Evolutionary conservation across 2,329 filamentous ascomycete species (phyloP), one percentile per base, ranked within the genome.

Genomic region (Aspergillus terreus): DNA sequence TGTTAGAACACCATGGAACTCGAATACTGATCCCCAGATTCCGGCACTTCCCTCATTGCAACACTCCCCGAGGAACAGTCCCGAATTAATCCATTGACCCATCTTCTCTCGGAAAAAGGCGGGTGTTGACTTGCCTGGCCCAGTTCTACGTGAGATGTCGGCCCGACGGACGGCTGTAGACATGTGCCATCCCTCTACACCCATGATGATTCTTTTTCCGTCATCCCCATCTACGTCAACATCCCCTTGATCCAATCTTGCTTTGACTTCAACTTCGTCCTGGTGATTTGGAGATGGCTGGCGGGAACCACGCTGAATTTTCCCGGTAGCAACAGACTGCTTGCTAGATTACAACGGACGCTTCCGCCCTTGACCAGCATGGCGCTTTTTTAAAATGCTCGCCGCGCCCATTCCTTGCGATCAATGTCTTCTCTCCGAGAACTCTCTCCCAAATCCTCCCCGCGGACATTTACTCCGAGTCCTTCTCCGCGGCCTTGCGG

Each of bases 401-500:
- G 47, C 50, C 41, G 44, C 50, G 53, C 47, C 56, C 49, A 44
- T 33, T 40, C 47, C 50, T 50, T 52, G 47, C 50, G 45, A 53
- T 46, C 35, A 27, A 25, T 14, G 25, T 44, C n/a, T 32, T 44
- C 12, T 32, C n/a, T 44, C 46, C 25, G n/a, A 10, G 25, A 12
- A 12, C 33, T 23, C n/a, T 47, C 17, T 41, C 48, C 42, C 53
- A 46, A 21, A 21, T 40, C 17, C 38, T 27, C 48, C 43, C 43
- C 23, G 35, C 42, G 49, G 14, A 44, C 25, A 53, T 65, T 66
- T 71, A 71, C 59, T 69, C 68, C 42, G 65, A 67, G 56, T 64
- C 63, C 62, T 68, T 57, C 63, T 68, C 66, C 44, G 66, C 78
- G 61, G 85, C 86, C 81, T 88, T 86, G 78, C 82, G 67, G 68